These are phyloP conservation scores for Neurospora sp. DNA, from an alignment of 495 filamentous ascomycete species.

Conservation along the genomic window DNA sequence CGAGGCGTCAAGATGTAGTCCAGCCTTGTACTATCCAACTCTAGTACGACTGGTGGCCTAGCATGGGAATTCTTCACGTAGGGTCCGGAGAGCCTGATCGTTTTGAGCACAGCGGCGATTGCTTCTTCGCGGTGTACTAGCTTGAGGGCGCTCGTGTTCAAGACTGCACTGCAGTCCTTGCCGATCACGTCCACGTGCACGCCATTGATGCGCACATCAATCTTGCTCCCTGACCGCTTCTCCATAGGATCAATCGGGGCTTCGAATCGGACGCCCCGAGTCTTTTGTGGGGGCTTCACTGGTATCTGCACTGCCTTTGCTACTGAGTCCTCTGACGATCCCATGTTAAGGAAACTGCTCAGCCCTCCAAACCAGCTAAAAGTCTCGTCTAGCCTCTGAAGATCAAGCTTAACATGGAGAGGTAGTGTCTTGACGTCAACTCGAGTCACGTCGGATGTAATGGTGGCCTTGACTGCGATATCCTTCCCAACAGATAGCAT, in stretches of 20 bases:
- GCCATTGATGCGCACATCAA: conserved; percentile 69
- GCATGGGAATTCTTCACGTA: conserved; percentile 38
- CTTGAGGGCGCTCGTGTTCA: conserved; percentile 74
- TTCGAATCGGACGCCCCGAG: conserved; percentile 69
- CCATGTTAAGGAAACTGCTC: conserved; percentile 81
- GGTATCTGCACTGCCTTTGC: conserved; percentile 34
- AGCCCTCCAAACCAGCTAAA: conserved; percentile 85
- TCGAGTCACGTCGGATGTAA: conserved; percentile 40
- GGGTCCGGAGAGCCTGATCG: conserved; percentile 63
- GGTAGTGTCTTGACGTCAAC: conserved; percentile 76
- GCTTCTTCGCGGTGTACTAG: conserved; percentile 60
- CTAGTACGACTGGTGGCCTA: conserved; percentile 38
- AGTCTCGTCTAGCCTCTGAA: conserved; percentile 75
- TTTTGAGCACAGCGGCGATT: conserved; percentile 62
- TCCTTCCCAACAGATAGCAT: conserved; percentile 45
- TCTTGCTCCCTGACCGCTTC: conserved; percentile 49
- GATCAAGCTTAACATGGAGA: conserved; percentile 64
- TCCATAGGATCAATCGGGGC: conserved; percentile 38
- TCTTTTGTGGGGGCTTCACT: conserved; percentile 26
- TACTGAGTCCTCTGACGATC: conserved; percentile 53
- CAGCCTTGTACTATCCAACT: conserved; percentile 54
- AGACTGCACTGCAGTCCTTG: conserved; percentile 58
- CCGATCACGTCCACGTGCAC: conserved; percentile 63
- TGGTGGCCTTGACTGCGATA: conserved; percentile 50
- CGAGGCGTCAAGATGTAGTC: conserved; percentile 68